Conservation (phyloP, 805 yeast species). For the Candida methanosorbosa region DNA sequence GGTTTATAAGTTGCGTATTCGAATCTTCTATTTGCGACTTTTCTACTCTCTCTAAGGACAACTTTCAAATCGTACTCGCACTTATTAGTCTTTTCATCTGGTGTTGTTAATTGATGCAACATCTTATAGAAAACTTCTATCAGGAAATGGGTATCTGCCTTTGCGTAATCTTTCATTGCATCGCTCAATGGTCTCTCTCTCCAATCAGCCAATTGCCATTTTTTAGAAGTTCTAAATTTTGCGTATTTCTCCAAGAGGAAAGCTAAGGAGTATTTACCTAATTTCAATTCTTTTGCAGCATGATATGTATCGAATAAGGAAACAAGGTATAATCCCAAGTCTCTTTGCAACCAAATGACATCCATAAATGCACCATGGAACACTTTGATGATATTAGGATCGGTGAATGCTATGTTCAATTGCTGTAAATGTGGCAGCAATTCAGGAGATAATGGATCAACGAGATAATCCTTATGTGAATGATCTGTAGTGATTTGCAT, state of each 20-base stretch:
- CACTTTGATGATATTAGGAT: constrained; percentile 77
- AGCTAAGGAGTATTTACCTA: constrained; percentile 79
- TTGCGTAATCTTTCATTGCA: constrained; percentile 77
- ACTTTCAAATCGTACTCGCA: no score
- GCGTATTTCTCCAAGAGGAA: constrained; percentile 75
- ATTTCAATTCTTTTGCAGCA: constrained; percentile 74
- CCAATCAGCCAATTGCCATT: constrained; percentile 97
- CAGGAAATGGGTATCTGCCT: constrained; percentile 91
- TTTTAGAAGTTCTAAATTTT: constrained; percentile 79
- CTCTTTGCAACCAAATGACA: constrained; percentile 93
- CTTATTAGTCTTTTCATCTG: constrained; percentile 25
- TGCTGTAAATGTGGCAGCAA: constrained; percentile 61
- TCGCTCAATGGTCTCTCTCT: constrained; percentile 74
- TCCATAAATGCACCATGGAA: constrained; percentile 98
- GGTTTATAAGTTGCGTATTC: constrained; percentile 70
- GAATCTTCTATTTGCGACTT: constrained; percentile 72
- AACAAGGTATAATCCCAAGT: constrained; percentile 85
- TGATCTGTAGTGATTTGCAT: constrained; percentile 89
- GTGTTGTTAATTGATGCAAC: constrained; percentile 49
- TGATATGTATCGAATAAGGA: constrained; percentile 87
- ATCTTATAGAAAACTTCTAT: constrained; percentile 71
- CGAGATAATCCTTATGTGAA: constrained; percentile 56
- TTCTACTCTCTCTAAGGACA: constrained; percentile 68
- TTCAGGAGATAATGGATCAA: constrained; percentile 63
- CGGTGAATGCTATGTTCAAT: constrained; percentile 68